Base-by-base conservation (phyloP, 768 basidiomycete genomes). In the Exidia glandulosa region DNA sequence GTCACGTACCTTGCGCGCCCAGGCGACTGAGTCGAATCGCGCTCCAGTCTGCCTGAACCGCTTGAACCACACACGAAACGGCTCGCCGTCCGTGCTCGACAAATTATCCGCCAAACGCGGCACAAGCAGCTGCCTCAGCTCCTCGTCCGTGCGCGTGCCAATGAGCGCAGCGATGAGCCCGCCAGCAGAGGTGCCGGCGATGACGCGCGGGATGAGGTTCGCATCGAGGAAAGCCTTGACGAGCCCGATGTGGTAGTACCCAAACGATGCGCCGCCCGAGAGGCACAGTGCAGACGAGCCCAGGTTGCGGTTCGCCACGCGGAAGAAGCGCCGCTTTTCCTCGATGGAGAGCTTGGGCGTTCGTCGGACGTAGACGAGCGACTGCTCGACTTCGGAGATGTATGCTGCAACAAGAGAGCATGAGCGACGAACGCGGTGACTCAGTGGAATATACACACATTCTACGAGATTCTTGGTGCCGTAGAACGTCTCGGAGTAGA, bases 241-340 rank as follows among this genome's bases (percentile, higher is more conserved):
- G 23, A 97, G 90, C 7, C 95, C 95, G 67, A 88, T 82, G 68
- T 93, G 90, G 70, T 93, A 97, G 69, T 95, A 96, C 9, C 93
- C 94, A 68, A 97, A 95, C 1, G 87, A 86, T 7, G 90, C 96
- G 5, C 96, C 95, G 16, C 96, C 96, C n/a, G 90, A 93, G 12
- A 99, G 79, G 71, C 95, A 98, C 3, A 99, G 74, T 0, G 96
- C 95, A 41, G 90, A 88, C 3, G 88, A 84, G 27, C 95, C 95
- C 12, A 94, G 79, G 73, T 96, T 94, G 55, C 88, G 87, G 68
- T 90, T 93, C 50, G 87, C 41, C 23, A 19, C 25, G 25, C 50
- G 25, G 76, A 96, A 98, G 70, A 99, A 97, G 10, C 85, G 81
- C 64, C 83, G 83, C 75, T 97, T 98, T 73, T 97, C 94, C 59